Evolutionary conservation across 192 early-diverging fungal genomes (phyloP), one percentile per base, ranked within the genome.

Genomic region (Geranomyces variabilis): DNA sequence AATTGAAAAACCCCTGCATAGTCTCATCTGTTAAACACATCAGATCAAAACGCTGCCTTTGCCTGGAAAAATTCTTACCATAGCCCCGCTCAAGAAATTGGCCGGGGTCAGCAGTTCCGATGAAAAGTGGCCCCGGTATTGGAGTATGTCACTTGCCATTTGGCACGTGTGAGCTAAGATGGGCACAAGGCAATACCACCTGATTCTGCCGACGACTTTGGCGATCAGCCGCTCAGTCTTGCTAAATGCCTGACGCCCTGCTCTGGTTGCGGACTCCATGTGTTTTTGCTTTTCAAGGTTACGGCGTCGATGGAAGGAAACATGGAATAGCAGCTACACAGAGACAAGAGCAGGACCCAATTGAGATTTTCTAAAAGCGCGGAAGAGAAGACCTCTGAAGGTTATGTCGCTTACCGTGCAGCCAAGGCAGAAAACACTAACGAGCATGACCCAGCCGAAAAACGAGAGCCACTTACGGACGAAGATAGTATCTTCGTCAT

Each of bases 121-220:
- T 12, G 21, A 34, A 60, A 45, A 0, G 13, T 41, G 36, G 36
- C 34, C 15, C 28, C 24, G 9, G 17, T 46, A 30, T 19, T 22
- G 31, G 1, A 61, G 41, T 14, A 72, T 30, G 59, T 72, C 70
- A 24, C 28, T n/a, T 26, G 62, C 60, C 28, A 72, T 17, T 30
- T 60, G 26, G 22, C 22, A 72, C 19, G 49, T 34, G 6, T 72
- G 70, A 15, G 70, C 46, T 7, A 72, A 15, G 19, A 72, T 12
- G 0, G 70, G 70, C 17, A 65, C 62, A 7, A 53, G 22, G 41
- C 70, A 72, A 61, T 72, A 72, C 28, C 46, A 64, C n/a, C 29
- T 28, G 29, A 72, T 64, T 15, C 70, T 31, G 31, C 33, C 26
- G 15, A 72, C 70, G 3, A 48, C 70, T 0, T 29, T 8, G 28